Percentiles rank a stretch among this genome's conserved stretches.
Evolutionary conservation across 2,329 filamentous ascomycete species (phyloP).

Genomic region (Aspergillus fumigatiaffinis): DNA sequence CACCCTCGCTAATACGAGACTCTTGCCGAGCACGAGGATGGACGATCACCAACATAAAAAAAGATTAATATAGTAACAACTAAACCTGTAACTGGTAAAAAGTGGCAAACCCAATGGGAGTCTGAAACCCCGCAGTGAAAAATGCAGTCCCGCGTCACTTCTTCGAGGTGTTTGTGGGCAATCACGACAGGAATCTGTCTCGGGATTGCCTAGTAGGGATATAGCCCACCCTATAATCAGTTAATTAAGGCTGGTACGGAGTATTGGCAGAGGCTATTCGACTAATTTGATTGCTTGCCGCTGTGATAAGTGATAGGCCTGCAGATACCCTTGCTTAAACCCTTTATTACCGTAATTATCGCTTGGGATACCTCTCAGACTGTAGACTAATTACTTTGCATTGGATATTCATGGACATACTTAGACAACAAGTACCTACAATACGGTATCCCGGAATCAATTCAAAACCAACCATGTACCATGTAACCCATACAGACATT

Average conservation of each 20-base stretch:
- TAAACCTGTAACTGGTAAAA: not conserved
- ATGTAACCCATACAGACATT: not conserved
- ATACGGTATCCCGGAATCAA: no score
- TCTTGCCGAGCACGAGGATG: not conserved
- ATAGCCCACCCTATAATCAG: not conserved
- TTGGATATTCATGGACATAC: not conserved
- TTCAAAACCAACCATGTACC: not conserved
- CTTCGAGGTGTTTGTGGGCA: no score
- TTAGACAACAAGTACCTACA: no score
- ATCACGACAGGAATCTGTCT: no score
- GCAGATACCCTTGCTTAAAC: not conserved
- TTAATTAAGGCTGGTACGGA: not conserved
- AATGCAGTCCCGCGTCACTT: not conserved
- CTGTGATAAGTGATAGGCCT: not conserved
- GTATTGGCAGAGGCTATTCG: not conserved
- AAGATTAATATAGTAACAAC: not conserved
- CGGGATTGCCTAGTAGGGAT: not conserved
- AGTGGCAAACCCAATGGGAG: not conserved
- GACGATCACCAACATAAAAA: not conserved
- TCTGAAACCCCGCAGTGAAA: not conserved
- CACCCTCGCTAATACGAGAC: not conserved
- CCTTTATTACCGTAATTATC: not conserved
- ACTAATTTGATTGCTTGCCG: not conserved
- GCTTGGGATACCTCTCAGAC: no score
- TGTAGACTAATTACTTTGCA: not conserved